These are phyloP conservation scores for Crotalaria pallida DNA, from an alignment of 306 rosid species.

Conservation along the genomic window DNA sequence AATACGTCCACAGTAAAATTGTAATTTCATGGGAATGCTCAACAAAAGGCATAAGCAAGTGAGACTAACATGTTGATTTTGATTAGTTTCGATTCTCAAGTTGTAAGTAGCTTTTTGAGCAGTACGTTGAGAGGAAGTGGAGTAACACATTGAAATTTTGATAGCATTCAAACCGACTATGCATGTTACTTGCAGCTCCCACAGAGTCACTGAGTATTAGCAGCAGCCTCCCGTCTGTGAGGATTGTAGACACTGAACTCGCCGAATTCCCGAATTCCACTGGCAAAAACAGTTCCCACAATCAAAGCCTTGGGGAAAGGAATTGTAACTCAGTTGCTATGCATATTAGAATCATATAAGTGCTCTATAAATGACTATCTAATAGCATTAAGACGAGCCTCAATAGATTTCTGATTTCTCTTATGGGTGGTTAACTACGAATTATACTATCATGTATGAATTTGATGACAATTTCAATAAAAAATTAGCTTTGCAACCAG, in stretches of 20 bases:
- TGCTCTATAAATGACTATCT: not conserved
- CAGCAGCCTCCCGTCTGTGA: constrained; percentile 25
- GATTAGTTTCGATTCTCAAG: not conserved
- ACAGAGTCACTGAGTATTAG: not conserved
- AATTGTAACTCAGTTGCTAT: constrained; percentile 39
- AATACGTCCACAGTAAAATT: not conserved
- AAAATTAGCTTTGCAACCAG: not conserved
- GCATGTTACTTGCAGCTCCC: not conserved
- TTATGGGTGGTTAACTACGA: not conserved
- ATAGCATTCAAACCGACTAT: not conserved
- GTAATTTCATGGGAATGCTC: not conserved
- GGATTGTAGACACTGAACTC: constrained; percentile 80
- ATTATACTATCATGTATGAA: not conserved
- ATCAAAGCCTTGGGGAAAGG: constrained; percentile 57
- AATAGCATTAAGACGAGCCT: not conserved
- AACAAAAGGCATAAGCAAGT: not conserved
- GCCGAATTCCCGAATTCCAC: constrained; percentile 89
- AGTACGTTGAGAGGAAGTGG: not conserved
- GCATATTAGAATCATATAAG: not conserved
- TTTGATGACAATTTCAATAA: not conserved
- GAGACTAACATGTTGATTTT: not conserved
- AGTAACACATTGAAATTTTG: not conserved
- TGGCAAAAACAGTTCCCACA: constrained; percentile 54
- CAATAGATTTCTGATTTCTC: not conserved
- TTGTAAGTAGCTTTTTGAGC: not conserved